These are phyloP conservation scores for Physcia stellaris DNA, from an alignment of 495 filamentous ascomycete genomes.

Conservation along the genomic window DNA sequence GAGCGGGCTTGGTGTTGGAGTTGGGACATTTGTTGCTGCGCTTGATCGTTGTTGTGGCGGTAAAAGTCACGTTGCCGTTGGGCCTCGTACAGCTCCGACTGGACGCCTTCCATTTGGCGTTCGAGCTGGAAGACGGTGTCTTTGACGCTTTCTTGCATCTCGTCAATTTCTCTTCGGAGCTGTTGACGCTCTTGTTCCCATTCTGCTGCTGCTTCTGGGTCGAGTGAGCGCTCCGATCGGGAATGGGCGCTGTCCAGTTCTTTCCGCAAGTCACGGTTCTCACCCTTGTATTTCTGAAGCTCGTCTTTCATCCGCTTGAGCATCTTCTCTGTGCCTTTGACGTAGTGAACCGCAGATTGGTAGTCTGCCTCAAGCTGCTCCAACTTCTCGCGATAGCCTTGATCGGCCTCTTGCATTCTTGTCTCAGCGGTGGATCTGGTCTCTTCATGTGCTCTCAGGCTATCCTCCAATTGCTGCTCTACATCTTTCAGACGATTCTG, in stretches of 20 bases:
- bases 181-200: conserved; percentile 68
- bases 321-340: conserved; percentile 98
- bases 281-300: conserved; percentile 70
- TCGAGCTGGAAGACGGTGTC: conserved; percentile 55
- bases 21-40: conserved; percentile 42
- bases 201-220: conserved; percentile 32
- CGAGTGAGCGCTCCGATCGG: conserved; percentile 23
- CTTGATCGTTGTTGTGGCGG: conserved; percentile 38
- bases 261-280: conserved; percentile 69
- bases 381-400: conserved; percentile 79
- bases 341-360: conserved; percentile 98
- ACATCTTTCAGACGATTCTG: conserved; percentile 70
- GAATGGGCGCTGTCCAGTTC: conserved; percentile 48
- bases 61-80: conserved; percentile 56
- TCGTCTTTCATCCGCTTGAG: conserved; percentile 97
- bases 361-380: conserved; percentile 91
- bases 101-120: conserved; percentile 50
- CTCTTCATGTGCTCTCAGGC: conserved; percentile 69
- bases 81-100: conserved; percentile 47
- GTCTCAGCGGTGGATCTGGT: conserved; percentile 59
- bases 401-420: conserved; percentile 71
- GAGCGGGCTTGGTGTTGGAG: conserved; percentile 40
- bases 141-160: conserved; percentile 52
- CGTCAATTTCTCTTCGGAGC: conserved; percentile 51
- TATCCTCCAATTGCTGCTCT: conserved; percentile 75